Percentiles rank a stretch among this genome's conserved stretches.
Evolutionary conservation across 2,329 filamentous ascomycete genomes (phyloP).

Genomic region (Ophiocordyceps australis): DNA sequence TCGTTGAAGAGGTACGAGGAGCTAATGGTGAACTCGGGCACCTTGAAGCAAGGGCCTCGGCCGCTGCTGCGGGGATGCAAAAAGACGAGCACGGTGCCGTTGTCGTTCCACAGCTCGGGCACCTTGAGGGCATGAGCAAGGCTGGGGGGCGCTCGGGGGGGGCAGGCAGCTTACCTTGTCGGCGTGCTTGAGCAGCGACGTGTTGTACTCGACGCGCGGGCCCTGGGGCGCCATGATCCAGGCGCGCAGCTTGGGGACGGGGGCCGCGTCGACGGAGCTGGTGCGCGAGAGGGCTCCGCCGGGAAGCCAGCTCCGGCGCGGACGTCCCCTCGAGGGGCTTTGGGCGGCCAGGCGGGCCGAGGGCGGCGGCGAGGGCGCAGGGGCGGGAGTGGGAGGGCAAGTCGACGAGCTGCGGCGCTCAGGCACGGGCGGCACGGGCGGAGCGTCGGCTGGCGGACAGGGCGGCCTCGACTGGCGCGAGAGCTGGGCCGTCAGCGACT

Average conservation of each 20-base stretch:
- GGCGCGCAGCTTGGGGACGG: slow-evolving; percentile 13
- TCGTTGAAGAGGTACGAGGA: slow-evolving; percentile 36
- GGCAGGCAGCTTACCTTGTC: slow-evolving; percentile 27
- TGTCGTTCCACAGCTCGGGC: slow-evolving; percentile 47
- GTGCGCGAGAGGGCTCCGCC: slow-evolving; percentile 29
- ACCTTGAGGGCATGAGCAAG: slow-evolving; percentile 21
- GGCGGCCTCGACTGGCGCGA: no score
- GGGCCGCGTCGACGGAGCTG: slow-evolving; percentile 20
- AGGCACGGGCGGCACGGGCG: no score
- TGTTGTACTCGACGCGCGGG: slow-evolving; percentile 35
- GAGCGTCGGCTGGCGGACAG: no score
- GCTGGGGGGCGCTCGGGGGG: background rate
- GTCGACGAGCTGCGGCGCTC: no score
- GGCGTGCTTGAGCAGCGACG: slow-evolving; percentile 27
- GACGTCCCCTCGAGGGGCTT: slow-evolving; percentile 23
- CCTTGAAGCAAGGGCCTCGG: slow-evolving; percentile 39
- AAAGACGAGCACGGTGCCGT: slow-evolving; percentile 37
- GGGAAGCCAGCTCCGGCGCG: slow-evolving; percentile 35
- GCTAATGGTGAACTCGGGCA: slow-evolving; percentile 32
- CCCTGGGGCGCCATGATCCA: slow-evolving; percentile 37
- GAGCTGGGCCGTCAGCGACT: slow-evolving; percentile 12
- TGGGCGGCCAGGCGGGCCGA: slow-evolving; percentile 16
- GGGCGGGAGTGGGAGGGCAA: slow-evolving; percentile 8
- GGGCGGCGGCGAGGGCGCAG: slow-evolving; percentile 10
- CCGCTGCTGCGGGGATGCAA: slow-evolving; percentile 32